Base-by-base conservation (phyloP, 305 asterid genomes). In the Fraxinus velutina region DNA sequence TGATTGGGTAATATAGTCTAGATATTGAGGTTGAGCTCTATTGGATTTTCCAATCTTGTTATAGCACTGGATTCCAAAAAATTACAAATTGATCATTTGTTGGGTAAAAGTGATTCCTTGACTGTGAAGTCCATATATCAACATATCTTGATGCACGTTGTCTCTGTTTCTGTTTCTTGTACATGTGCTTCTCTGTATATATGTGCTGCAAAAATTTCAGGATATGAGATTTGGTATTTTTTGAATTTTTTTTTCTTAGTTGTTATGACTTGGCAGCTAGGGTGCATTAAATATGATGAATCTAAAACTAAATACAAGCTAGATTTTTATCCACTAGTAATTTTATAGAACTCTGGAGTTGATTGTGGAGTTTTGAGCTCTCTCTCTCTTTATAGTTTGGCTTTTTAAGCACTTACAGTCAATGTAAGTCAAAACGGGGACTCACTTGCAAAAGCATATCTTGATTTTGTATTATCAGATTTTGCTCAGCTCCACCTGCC, bases 131-230 rank as follows among this genome's bases (percentile, higher is more conserved):
- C n/a, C n/a, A 12, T 42, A 60, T 60, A 7, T 76, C 73, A 21
- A 19, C 44, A 30, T 77, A 4, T 34, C 17, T 12, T 19, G 6
- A 84, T 5, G 73, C 79, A 74, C 15, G 0, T 36, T 79, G 73
- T 76, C 17, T 47, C 55, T 37, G 73, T 55, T 72, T 42, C 64
- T 47, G 77, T 78, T 77, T 64, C 57, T 5, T 71, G 81, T 10
- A 5, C 72, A 33, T 84, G 83, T 75, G 78, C 52, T 82, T 81
- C 19, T 44, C 29, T 33, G 66, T 50, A n/a, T 74, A 44, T 8
- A 74, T 24, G 78, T 47, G 42, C 68, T 73, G 30, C 47, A 21
- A 29, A 74, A 21, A 17, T 32, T 21, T 15, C 73, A 68, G 78
- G 29, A 37, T 5, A 44, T 37, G 44, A 62, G 75, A 50, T 55